These are phyloP conservation scores for Begonia masoniana DNA, from an alignment of 306 rosid species.

Conservation along the genomic window DNA sequence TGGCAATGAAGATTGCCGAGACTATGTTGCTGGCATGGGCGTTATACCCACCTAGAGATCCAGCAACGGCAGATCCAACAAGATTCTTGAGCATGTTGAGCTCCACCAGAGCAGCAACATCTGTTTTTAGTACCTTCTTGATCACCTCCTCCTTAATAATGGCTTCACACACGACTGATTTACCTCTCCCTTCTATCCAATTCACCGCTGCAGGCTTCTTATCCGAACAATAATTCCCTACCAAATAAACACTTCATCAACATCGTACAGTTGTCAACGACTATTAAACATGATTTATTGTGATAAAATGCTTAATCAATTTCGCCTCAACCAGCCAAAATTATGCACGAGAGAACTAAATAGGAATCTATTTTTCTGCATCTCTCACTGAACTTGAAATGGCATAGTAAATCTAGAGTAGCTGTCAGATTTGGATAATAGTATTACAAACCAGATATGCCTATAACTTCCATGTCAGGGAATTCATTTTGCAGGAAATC, in stretches of 20 bases:
- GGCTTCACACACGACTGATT: constrained; percentile 65
- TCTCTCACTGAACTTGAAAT: neutral
- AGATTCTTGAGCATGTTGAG: constrained; percentile 67
- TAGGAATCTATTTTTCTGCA: too few species aligned
- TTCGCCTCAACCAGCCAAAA: too few species aligned
- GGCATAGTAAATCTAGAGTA: neutral
- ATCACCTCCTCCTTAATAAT: constrained; percentile 45
- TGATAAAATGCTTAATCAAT: too few species aligned
- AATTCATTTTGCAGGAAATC: constrained; percentile 46
- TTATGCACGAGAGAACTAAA: too few species aligned
- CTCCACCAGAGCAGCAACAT: constrained; percentile 38
- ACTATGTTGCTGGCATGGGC: constrained; percentile 81
- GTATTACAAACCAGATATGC: constrained; percentile 42
- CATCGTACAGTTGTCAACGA: too few species aligned
- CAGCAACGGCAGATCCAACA: constrained; percentile 54
- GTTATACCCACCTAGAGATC: constrained; percentile 66
- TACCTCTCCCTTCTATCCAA: constrained; percentile 72
- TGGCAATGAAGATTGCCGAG: constrained; percentile 56
- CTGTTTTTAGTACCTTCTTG: constrained; percentile 55
- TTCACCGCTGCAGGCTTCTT: constrained; percentile 63
- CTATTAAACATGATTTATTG: too few species aligned
- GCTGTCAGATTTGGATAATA: neutral
- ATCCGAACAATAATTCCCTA: constrained; percentile 67
- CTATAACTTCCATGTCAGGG: constrained; percentile 71
- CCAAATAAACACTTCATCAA: neutral